phyloP scores from a whole-genome alignment of 73 alveolate species.

The Paramecium tetraurelia region DNA sequence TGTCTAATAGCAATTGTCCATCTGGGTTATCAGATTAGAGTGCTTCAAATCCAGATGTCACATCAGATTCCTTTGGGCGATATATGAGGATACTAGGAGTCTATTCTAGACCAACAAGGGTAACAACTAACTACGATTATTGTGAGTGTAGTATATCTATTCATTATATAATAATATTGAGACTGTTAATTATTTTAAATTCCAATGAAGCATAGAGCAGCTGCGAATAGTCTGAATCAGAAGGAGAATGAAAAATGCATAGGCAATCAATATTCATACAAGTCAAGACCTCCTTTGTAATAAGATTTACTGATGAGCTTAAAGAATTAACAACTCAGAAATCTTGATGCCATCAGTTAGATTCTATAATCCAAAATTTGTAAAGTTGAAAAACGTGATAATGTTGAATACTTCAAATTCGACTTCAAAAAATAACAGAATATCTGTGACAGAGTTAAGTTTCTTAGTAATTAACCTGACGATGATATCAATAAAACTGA shows the following conservation, averaged over 20 bases:
- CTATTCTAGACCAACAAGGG: background rate
- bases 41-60: background rate
- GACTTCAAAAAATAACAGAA: slow-evolving; percentile 10
- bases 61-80: slow-evolving; percentile 28
- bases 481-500: slow-evolving; percentile 57
- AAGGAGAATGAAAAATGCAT: background rate
- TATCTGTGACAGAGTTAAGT: slow-evolving; percentile 24
- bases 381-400: slow-evolving; percentile 39
- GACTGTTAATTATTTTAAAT: slow-evolving; percentile 27
- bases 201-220: slow-evolving; percentile 5
- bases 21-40: background rate
- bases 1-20: background rate
- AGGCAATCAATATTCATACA: background rate
- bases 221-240: background rate
- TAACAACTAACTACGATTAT: background rate
- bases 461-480: background rate
- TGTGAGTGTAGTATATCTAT: background rate
- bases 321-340: background rate
- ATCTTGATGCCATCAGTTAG: slow-evolving; percentile 1
- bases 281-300: slow-evolving; percentile 27
- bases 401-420: slow-evolving; percentile 26
- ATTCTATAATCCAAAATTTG: slow-evolving; percentile 3
- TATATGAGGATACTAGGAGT: background rate
- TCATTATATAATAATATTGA: background rate
- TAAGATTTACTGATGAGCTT: background rate